These are phyloP conservation scores for Cyclotella kingstonii DNA, from an alignment of 108 stramenopile species.

Conservation along the genomic window DNA sequence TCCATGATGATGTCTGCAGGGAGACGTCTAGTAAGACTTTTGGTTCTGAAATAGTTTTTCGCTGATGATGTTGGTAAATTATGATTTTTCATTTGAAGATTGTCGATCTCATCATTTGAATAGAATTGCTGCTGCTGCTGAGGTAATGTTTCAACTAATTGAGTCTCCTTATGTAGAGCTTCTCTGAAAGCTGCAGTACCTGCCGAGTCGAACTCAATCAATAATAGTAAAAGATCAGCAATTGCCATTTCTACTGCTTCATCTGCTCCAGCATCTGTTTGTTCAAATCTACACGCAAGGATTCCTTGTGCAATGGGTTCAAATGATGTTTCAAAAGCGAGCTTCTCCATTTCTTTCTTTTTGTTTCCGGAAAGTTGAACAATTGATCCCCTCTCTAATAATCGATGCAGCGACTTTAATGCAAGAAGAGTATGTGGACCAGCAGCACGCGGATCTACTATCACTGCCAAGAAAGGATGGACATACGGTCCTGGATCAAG, in stretches of 20 bases:
- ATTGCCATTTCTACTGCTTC: constrained; percentile 93
- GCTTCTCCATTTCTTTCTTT: neutral
- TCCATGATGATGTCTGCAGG: constrained; percentile 48
- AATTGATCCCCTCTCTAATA: constrained; percentile 55
- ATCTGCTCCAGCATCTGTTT: constrained; percentile 86
- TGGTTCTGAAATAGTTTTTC: constrained; percentile 7
- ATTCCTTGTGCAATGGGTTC: constrained; percentile 54
- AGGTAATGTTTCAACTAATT: too few species aligned
- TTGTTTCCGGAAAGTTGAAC: constrained; percentile 10
- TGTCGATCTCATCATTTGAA: neutral
- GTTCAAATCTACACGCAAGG: constrained; percentile 82
- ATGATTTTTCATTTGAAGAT: neutral
- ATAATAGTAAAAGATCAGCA: constrained; percentile 70
- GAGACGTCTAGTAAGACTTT: constrained; percentile 18
- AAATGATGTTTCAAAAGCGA: constrained; percentile 13
- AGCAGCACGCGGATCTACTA: constrained; percentile 82
- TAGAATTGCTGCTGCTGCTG: neutral
- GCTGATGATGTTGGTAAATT: neutral
- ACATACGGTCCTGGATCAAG: constrained; percentile 39
- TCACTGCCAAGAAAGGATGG: constrained; percentile 80
- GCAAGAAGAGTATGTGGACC: constrained; percentile 87
- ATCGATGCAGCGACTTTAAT: constrained; percentile 64
- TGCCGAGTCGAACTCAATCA: constrained; percentile 50
- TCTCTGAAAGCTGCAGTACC: too few species aligned
- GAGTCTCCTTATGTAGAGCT: too few species aligned